Percentiles rank a stretch among this genome's conserved stretches.
Conservation (phyloP, 495 filamentous ascomycete genomes). For the Cercophora scortea region DNA sequence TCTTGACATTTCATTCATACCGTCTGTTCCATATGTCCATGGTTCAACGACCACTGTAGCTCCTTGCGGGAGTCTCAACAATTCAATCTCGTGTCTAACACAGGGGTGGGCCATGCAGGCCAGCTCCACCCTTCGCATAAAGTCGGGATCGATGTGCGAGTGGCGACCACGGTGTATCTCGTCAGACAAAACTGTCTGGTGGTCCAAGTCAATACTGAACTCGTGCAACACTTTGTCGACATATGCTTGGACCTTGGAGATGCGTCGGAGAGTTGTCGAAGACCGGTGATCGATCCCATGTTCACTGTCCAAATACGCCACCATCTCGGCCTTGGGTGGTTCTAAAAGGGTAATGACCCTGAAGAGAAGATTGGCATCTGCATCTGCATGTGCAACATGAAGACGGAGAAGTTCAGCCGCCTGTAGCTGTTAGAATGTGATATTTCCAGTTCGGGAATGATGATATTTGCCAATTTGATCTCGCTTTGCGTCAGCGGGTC, state of each 20-base stretch:
- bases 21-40: constrained; percentile 55
- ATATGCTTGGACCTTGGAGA: constrained; percentile 51
- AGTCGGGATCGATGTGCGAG: constrained; percentile 45
- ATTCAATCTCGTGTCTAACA: constrained; percentile 51
- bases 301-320: constrained; percentile 37
- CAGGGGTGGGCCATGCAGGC: constrained; percentile 44
- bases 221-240: neutral
- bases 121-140: constrained; percentile 50
- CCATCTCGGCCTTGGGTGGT: constrained; percentile 51
- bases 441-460: neutral
- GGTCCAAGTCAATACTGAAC: neutral
- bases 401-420: constrained; percentile 42
- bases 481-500: neutral
- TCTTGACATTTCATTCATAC: constrained; percentile 10
- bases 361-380: constrained; percentile 52
- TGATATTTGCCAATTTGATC: neutral
- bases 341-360: constrained; percentile 59
- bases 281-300: neutral
- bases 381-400: constrained; percentile 24
- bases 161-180: constrained; percentile 24
- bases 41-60: constrained; percentile 54
- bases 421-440: neutral
- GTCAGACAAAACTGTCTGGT: constrained; percentile 8
- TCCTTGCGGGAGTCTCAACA: constrained; percentile 52
- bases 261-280: constrained; percentile 33